Evolutionary conservation across 345 rosid species (phyloP), one percentile per base, ranked within the genome.

Genomic region (Eucalyptus sp.): DNA sequence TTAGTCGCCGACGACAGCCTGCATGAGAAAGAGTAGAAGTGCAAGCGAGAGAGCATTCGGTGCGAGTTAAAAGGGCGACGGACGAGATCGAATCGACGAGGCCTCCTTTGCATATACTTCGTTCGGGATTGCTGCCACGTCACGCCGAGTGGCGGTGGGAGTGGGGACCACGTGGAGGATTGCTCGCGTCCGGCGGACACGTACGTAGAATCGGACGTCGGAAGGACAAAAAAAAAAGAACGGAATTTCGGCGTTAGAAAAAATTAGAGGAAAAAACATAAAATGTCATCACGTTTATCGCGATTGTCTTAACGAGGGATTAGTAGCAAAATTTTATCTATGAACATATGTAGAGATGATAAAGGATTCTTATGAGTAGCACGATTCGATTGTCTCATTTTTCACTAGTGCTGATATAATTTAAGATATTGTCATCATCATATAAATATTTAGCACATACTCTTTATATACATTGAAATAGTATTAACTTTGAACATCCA

Each of bases 321-420:
- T 17, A 17, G 25, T 33, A 68, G 3, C 9, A 33, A 33, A 68
- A 7, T 68, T 68, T 64, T 10, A 5, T 68, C 44, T 68, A 68
- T 3, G 24, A 68, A 66, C 22, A n/a, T 1, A 2, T 10, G 9
- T 66, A 31, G 43, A 66, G 4, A 66, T 66, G 43, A 15, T 1
- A 71, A 37, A 6, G 25, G 46, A 71, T 71, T 71, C 33, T 71
- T 20, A 20, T 33, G 46, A 18, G 25, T 18, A 18, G 4, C 7
- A 18, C 2, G 0, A 29, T 0, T 7, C 4, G 0, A 62, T 12
- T 62, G 3, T 25, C 4, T 60, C 4, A 27, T 60, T 60, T 60
- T 60, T 68, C 0, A 4, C 1, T 6, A 31, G 13, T 68, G 1
- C 1, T 1, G 2, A 31, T 68, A 16, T 68, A 24, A 8, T 68